Evolutionary conservation across 163 green algal genomes (phyloP).

Genomic region (Scenedesmus sp.): DNA sequence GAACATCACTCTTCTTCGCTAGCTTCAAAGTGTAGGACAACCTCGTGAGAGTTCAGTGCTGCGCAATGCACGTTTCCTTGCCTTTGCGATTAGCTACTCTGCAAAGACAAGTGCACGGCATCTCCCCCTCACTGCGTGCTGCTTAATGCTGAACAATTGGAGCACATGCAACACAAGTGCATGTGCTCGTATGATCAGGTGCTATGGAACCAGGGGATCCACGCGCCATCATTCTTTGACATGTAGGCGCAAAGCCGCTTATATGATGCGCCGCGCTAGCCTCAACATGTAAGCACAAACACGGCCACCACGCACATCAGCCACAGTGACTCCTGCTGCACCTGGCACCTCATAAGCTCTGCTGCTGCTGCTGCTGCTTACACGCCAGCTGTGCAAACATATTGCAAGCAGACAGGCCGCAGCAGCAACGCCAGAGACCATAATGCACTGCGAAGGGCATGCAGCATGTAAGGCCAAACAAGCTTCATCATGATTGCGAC

Average conservation of each 20-base stretch:
- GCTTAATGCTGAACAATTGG: neutral
- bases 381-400: neutral
- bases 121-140: neutral
- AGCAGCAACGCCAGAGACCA: neutral
- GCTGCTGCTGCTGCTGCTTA: neutral
- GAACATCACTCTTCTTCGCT: neutral
- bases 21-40: neutral
- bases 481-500: neutral
- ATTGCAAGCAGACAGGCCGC: conserved; percentile 3
- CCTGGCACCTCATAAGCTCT: neutral
- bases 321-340: neutral
- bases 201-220: neutral
- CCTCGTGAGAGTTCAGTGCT: neutral
- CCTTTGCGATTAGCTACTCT: neutral
- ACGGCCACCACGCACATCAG: neutral
- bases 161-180: neutral
- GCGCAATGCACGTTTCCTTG: neutral
- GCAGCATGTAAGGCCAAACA: neutral
- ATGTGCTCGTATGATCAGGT: neutral
- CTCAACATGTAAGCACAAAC: neutral
- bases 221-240: neutral
- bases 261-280: neutral
- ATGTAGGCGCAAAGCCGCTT: neutral
- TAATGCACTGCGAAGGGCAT: neutral
- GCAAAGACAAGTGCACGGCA: neutral